Percentiles rank a stretch among this genome's conserved stretches.
Evolutionary conservation across 768 basidiomycete genomes (phyloP).

Genomic region (Tulasnella sp.): DNA sequence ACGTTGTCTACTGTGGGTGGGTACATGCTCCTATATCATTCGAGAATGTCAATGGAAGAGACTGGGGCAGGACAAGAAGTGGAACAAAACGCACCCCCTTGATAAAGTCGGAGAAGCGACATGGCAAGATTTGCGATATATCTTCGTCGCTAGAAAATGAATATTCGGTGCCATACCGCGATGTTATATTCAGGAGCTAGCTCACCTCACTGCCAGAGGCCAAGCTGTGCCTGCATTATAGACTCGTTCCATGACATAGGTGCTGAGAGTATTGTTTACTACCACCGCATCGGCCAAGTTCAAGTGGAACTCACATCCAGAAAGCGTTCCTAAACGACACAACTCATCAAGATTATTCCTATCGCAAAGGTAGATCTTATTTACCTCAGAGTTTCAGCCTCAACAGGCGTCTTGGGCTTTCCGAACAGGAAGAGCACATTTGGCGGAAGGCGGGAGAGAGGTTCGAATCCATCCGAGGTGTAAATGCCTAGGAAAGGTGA

Average conservation of each 20-base stretch:
- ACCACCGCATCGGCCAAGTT: neutral
- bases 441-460: neutral
- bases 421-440: neutral
- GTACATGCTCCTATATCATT: neutral
- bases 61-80: neutral
- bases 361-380: too few species aligned
- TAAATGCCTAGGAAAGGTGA: neutral
- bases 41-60: neutral
- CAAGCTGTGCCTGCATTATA: neutral
- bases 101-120: neutral
- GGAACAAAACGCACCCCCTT: neutral
- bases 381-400: neutral
- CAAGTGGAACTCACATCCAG: neutral
- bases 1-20: constrained; percentile 15
- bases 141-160: constrained; percentile 4
- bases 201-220: constrained; percentile 4
- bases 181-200: neutral
- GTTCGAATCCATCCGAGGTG: neutral
- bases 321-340: neutral
- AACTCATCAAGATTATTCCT: neutral
- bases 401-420: neutral
- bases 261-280: neutral
- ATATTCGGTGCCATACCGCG: neutral
- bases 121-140: constrained; percentile 14
- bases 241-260: constrained; percentile 9